Base-by-base conservation (phyloP, 179 eudicot genomes). In the Patellifolia procumbens region DNA sequence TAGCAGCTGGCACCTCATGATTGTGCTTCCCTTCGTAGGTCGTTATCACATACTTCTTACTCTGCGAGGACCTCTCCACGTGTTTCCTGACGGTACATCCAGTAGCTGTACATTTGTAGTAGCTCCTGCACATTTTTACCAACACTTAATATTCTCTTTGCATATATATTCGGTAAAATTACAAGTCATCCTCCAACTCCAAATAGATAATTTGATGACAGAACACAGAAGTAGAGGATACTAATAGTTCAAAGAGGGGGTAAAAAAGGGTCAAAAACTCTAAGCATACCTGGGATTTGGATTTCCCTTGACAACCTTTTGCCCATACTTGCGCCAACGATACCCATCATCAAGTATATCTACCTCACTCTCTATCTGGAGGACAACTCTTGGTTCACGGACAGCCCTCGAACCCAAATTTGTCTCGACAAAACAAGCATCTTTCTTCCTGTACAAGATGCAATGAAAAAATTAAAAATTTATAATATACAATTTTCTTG, bases 261-360 rank as follows among this genome's bases (percentile, higher is more conserved):
- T 8, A 6, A 15, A 67, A 4, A 24, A 2, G 10, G 34, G 34
- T 42, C 63, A 32, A 64, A 61, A 67, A n/a, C n/a, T n/a, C n/a
- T n/a, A n/a, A n/a, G n/a, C 56, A 62, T 85, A 93, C 97, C 97
- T 88, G 37, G 98, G 97, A 83, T 94, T 94, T 56, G 97, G 98
- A 84, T 94, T 94, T 79, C 98, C 97, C 67, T 95, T 88, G 79
- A 94, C 98, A 59, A 94, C 97, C 80, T 94, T 94, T 87, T 94
- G 97, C 68, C 98, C 98, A 88, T 94, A 94, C 85, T 94, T 94
- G 81, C 98, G 96, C 98, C 98, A 94, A 70, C 97, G 88, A 76
- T 92, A 94, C 48, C 98, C 98, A 87, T 94, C 98, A 78, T 94
- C 94, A 68, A 90, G 89, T 77, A 92, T 91, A 83, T 94, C 97